A percentile compares a stretch with the other conserved stretches of the same genome.
Evolutionary conservation across 75 land plant species (phyloP).

Genomic region (Larix kaempferi): DNA sequence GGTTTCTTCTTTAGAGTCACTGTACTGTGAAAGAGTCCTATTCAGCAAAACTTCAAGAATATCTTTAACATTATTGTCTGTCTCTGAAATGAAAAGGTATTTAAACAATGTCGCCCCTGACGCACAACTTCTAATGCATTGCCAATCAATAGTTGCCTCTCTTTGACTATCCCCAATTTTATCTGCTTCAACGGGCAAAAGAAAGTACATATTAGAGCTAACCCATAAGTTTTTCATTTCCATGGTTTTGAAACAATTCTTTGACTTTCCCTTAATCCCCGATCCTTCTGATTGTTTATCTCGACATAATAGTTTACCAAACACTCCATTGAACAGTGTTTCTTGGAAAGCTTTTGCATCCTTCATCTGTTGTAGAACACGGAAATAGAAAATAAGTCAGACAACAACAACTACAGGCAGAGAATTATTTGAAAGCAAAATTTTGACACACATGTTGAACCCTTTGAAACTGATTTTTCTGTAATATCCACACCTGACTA

Average conservation of each 20-base stretch:
- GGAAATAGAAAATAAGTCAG: not conserved
- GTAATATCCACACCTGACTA: slow-evolving; percentile 45
- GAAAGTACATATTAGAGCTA: slow-evolving; percentile 59
- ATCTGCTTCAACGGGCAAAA: slow-evolving; percentile 50
- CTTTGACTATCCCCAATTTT: not conserved
- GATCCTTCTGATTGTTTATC: slow-evolving; percentile 26
- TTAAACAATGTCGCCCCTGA: slow-evolving; percentile 37
- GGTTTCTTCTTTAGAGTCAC: not conserved
- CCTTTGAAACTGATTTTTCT: not conserved
- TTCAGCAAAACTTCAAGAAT: no score
- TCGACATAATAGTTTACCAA: slow-evolving; percentile 57
- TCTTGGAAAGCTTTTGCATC: slow-evolving; percentile 83
- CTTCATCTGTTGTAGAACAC: slow-evolving; percentile 35
- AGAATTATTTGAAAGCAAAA: no score
- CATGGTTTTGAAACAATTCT: slow-evolving; percentile 15
- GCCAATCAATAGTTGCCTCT: slow-evolving; percentile 53
- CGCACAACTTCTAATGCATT: slow-evolving; percentile 19
- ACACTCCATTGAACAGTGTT: slow-evolving; percentile 81
- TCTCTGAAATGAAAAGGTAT: not conserved
- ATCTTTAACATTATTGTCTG: not conserved
- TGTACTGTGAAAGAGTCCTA: not conserved
- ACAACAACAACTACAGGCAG: not conserved
- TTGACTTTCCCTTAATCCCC: slow-evolving; percentile 2
- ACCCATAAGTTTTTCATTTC: slow-evolving; percentile 50
- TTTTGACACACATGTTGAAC: slow-evolving; percentile 15